Base-by-base conservation (phyloP, 371 early-diverging fungal species). In the Haplosporangium sp. region DNA sequence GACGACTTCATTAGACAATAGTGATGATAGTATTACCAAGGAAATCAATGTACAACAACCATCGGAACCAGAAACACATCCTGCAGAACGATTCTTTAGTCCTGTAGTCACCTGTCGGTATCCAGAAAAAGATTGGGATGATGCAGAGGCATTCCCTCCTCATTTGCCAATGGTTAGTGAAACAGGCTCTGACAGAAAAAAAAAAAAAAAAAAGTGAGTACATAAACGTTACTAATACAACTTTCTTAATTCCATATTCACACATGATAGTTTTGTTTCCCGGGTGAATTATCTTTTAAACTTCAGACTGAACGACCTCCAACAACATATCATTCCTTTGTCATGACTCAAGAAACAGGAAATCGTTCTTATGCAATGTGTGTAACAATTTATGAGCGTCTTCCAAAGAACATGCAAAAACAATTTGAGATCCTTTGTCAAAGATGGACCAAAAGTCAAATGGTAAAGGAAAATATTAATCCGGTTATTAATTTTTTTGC, bases 181-280 rank as follows among this genome's bases (percentile, higher is more conserved):
- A 37, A 38, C 8, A 38, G 27, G 27, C 27, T 27, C 27, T 27
- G 27, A 27, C 27, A 4, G 35, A 19, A 52, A 10, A 9, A 45
- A 60, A 37, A 19, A 60, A 38, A 9, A 38, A 0, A 2, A 38
- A 39, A 60, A 40, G 3, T 27, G 27, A 27, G 27, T 27, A 27
- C 27, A 27, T 27, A 27, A 27, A 27, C 27, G 27, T 39, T 0
- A 19, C 17, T 35, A 20, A 27, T 27, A 27, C 27, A 27, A 27
- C 27, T 27, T 27, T 17, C 19, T 27, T n/a, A 19, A n/a, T 34
- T 34, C 19, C 38, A 40, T 50, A 47, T 19, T 55, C 59, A 67
- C 6, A 48, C 39, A 10, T n/a, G 17, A 48, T 17, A 94, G 95
- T 94, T 95, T 84, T 94, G 93, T 65, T 95, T 94, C 78, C 95